Conservation (phyloP, 2,329 filamentous ascomycete species). For the Neofusicoccum laricinum region DNA sequence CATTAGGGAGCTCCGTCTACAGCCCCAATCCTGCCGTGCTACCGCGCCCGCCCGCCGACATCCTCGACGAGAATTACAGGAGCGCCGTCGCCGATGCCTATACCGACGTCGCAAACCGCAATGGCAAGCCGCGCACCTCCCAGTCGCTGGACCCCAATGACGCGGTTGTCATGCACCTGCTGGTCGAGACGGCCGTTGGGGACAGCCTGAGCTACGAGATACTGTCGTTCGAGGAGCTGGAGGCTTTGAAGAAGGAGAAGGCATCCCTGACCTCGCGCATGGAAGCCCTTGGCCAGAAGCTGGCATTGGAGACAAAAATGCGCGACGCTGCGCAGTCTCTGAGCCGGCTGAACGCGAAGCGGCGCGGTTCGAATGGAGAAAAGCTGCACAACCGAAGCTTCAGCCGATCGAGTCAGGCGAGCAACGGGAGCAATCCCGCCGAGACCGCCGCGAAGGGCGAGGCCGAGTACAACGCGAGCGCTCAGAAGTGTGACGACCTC, state of each 20-base stretch:
- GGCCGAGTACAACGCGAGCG: slow-evolving; percentile 69
- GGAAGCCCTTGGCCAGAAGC: slow-evolving; percentile 75
- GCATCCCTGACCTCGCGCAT: slow-evolving; percentile 71
- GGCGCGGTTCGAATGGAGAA: slow-evolving; percentile 38
- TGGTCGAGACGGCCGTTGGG: slow-evolving; percentile 88
- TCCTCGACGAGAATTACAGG: slow-evolving; percentile 32
- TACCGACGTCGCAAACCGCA: slow-evolving; percentile 25
- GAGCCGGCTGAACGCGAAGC: slow-evolving; percentile 66
- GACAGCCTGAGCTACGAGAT: slow-evolving; percentile 86
- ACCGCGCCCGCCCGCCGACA: slow-evolving; percentile 31
- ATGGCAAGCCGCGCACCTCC: slow-evolving; percentile 29
- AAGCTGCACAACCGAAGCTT: slow-evolving; percentile 49
- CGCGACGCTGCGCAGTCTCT: slow-evolving; percentile 89
- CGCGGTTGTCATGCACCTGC: slow-evolving; percentile 77
- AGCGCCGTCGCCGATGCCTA: slow-evolving; percentile 28
- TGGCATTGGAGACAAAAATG: slow-evolving; percentile 88
- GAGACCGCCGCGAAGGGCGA: slow-evolving; percentile 57
- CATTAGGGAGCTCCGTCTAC: slow-evolving; percentile 7
- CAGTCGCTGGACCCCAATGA: slow-evolving; percentile 43
- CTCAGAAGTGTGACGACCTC: slow-evolving; percentile 81
- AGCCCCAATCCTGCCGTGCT: slow-evolving; percentile 28
- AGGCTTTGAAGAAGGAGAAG: slow-evolving; percentile 84
- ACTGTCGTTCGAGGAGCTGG: slow-evolving; percentile 86
- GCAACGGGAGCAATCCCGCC: slow-evolving; percentile 36
- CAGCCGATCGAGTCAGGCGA: slow-evolving; percentile 43